These are phyloP conservation scores for Lichtheimia hyalospora DNA, from an alignment of 371 early-diverging fungal genomes.

Conservation along the genomic window DNA sequence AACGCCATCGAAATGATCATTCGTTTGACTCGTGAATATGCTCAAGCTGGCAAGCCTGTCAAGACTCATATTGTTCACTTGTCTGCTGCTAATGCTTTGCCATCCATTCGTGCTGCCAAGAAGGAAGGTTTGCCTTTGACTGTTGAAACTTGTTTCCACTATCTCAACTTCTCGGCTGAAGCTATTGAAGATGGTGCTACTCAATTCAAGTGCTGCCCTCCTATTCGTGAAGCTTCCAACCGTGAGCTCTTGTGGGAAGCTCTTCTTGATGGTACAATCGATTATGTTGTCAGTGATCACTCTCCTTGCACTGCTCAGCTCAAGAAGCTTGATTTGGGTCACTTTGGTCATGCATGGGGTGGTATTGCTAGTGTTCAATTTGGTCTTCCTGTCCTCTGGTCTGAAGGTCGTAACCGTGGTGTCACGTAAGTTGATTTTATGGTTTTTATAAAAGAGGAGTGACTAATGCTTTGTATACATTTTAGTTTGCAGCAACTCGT, in stretches of 20 bases:
- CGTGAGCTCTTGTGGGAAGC: conserved; percentile 75
- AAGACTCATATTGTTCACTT: conserved; percentile 82
- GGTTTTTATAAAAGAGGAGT: no score
- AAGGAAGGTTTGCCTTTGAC: conserved; percentile 70
- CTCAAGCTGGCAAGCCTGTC: conserved; percentile 54
- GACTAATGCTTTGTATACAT: no score
- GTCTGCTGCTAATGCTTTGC: conserved; percentile 74
- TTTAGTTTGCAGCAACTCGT: conserved; percentile 60
- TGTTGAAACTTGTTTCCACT: conserved; percentile 84
- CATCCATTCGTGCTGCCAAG: conserved; percentile 74
- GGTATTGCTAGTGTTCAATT: conserved; percentile 85
- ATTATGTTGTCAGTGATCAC: conserved; percentile 83
- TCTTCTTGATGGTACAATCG: conserved; percentile 76
- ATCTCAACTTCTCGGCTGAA: conserved; percentile 71
- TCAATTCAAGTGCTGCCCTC: conserved; percentile 86
- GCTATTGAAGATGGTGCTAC: conserved; percentile 73
- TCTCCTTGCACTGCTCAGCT: conserved; percentile 81
- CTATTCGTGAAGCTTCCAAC: conserved; percentile 76
- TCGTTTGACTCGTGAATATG: conserved; percentile 64
- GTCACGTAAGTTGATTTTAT: conserved; percentile 22
- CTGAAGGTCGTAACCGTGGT: conserved; percentile 73
- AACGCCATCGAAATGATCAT: conserved; percentile 76
- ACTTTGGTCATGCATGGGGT: conserved; percentile 84
- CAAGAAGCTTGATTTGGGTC: conserved; percentile 67
- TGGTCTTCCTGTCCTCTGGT: conserved; percentile 79